Evolutionary conservation across 306 rosid species (phyloP).

Genomic region (Bauhinia variegata): DNA sequence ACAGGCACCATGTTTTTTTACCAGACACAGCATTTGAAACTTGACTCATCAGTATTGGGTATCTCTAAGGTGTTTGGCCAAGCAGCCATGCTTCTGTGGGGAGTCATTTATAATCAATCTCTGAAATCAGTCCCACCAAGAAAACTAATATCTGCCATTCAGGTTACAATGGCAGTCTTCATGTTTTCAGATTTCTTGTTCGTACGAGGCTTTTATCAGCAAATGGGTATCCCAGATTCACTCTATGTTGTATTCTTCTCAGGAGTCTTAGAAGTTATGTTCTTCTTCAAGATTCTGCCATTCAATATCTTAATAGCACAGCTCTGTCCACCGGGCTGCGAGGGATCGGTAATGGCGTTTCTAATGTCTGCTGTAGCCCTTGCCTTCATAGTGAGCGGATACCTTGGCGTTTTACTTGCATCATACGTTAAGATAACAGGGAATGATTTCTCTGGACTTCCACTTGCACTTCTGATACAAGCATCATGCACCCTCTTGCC

Average conservation of each 20-base stretch:
- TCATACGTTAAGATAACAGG: conserved; percentile 62
- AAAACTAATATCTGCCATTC: conserved; percentile 73
- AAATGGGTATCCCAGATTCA: conserved; percentile 70
- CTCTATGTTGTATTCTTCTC: conserved; percentile 75
- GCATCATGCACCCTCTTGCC: conserved; percentile 76
- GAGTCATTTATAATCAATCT: conserved; percentile 60
- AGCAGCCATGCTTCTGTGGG: conserved; percentile 83
- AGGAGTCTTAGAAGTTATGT: conserved; percentile 75
- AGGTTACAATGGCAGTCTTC: conserved; percentile 62
- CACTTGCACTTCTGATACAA: conserved; percentile 67
- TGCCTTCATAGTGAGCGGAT: conserved; percentile 81
- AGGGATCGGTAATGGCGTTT: conserved; percentile 93
- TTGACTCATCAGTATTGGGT: conserved; percentile 71
- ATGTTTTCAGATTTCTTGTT: conserved; percentile 89
- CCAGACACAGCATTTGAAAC: conserved; percentile 72
- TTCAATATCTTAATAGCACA: conserved; percentile 73
- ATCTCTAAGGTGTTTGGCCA: conserved; percentile 90
- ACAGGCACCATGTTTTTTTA: conserved; percentile 97
- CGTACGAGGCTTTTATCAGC: conserved; percentile 62
- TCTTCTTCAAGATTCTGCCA: conserved; percentile 80
- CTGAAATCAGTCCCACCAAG: conserved; percentile 68
- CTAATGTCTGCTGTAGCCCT: conserved; percentile 78
- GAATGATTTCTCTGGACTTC: conserved; percentile 76
- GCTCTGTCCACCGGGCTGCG: conserved; percentile 86
- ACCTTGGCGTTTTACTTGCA: conserved; percentile 80